These are phyloP conservation scores for Amylocystis lapponica DNA, from an alignment of 768 basidiomycete species.

Conservation along the genomic window DNA sequence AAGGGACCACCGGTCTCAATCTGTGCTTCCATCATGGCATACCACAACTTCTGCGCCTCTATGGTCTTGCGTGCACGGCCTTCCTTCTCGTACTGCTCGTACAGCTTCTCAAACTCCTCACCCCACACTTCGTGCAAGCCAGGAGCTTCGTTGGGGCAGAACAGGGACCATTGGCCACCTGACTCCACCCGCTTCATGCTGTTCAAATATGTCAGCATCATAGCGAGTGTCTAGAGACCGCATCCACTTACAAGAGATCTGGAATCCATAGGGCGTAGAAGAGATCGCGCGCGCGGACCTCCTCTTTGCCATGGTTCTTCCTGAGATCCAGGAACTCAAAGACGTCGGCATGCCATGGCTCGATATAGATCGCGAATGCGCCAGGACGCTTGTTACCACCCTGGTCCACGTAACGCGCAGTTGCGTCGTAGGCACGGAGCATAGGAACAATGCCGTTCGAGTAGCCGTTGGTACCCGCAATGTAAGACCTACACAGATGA, in stretches of 20 bases:
- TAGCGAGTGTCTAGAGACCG: background rate
- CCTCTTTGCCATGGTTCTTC: constrained; percentile 99
- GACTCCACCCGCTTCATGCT: constrained; percentile 97
- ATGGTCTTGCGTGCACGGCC: constrained; percentile 80
- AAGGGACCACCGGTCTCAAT: constrained; percentile 99
- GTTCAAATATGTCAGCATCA: constrained; percentile 1
- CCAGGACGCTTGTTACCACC: constrained; percentile 99
- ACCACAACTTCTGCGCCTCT: constrained; percentile 98
- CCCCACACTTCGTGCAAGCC: constrained; percentile 84
- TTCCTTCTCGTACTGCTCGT: constrained; percentile 83
- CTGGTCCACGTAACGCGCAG: constrained; percentile 97
- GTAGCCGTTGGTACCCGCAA: constrained; percentile 98
- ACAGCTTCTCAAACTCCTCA: constrained; percentile 83
- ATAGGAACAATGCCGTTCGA: constrained; percentile 99
- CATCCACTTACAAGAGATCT: constrained; percentile 76
- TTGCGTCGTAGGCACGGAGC: constrained; percentile 96
- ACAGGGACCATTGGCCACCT: constrained; percentile 88
- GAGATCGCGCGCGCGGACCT: constrained; percentile 90
- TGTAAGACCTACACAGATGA: constrained; percentile 69
- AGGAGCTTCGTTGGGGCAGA: constrained; percentile 97
- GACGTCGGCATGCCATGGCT: constrained; percentile 97
- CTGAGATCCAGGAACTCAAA: constrained; percentile 97
- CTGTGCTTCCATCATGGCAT: constrained; percentile 92
- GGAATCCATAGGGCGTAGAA: constrained; percentile 99
- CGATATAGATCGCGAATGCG: constrained; percentile 96